phyloP scores from a whole-genome alignment of 1,284 basidiomycete genomes.

The Cutaneotrichosporon mucoides region DNA sequence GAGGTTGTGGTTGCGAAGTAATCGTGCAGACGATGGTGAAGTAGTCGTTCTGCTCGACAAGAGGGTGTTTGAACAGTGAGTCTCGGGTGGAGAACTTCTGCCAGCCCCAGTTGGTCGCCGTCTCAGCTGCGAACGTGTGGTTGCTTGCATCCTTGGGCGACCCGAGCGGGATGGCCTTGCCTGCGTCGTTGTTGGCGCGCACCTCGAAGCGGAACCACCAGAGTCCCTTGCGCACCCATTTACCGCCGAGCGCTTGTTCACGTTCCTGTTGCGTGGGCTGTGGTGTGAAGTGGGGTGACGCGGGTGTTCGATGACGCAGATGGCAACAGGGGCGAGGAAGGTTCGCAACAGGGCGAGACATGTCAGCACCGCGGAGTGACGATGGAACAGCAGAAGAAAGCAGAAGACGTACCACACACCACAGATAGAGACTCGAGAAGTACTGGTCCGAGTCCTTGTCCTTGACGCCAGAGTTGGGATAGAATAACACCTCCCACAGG shows the following conservation, averaged over 20 bases:
- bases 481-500: constrained; percentile 64
- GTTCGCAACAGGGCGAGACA: no score
- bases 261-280: constrained; percentile 68
- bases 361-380: no score
- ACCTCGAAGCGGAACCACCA: constrained; percentile 82
- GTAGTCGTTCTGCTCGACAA: constrained; percentile 57
- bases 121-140: constrained; percentile 76
- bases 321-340: neutral
- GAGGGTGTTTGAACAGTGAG: constrained; percentile 61
- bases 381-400: neutral
- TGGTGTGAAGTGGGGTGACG: neutral
- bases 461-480: constrained; percentile 68
- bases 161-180: constrained; percentile 29
- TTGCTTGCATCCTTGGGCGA: constrained; percentile 73
- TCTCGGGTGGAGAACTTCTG: constrained; percentile 70
- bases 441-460: constrained; percentile 42
- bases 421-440: constrained; percentile 70
- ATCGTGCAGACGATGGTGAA: constrained; percentile 77
- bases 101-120: constrained; percentile 75
- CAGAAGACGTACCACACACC: constrained; percentile 64
- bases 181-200: constrained; percentile 51
- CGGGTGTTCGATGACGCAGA: neutral
- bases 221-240: constrained; percentile 75
- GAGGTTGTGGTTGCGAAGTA: constrained; percentile 61
- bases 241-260: constrained; percentile 61